Evolutionary conservation across 202 grass and related monocot genomes (phyloP).

Genomic region (Panicum hallii): DNA sequence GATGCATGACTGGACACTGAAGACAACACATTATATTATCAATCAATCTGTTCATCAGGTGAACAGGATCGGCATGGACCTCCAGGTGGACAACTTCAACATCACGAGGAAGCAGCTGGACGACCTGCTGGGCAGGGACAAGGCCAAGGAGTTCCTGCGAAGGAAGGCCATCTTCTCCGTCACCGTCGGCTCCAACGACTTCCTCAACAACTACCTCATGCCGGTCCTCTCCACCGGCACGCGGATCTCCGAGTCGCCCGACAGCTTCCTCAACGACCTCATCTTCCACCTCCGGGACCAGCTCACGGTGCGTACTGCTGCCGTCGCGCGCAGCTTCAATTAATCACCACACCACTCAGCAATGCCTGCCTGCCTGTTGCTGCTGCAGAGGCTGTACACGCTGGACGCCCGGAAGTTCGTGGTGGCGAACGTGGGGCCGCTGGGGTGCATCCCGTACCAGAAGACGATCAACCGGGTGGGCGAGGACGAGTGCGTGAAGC

Average conservation of each 20-base stretch:
- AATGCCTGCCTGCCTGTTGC: not conserved
- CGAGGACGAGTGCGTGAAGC: conserved; percentile 67
- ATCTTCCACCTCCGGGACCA: conserved; percentile 73
- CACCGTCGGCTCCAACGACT: conserved; percentile 89
- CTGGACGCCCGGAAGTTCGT: conserved; percentile 89
- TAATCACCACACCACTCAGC: not conserved
- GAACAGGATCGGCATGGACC: conserved; percentile 88
- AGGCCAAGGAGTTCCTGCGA: conserved; percentile 49
- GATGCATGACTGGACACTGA: too few species aligned
- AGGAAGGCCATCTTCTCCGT: conserved; percentile 83
- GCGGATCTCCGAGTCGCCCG: conserved; percentile 61
- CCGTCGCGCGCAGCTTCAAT: not conserved
- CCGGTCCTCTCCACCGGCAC: conserved; percentile 69
- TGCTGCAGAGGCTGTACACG: conserved; percentile 63
- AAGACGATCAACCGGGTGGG: conserved; percentile 73
- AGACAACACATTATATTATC: too few species aligned
- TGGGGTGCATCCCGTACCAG: conserved; percentile 98
- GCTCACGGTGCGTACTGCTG: conserved; percentile 53
- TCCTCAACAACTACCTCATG: conserved; percentile 97
- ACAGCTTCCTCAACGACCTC: conserved; percentile 68
- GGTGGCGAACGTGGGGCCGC: conserved; percentile 81
- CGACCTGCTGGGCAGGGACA: conserved; percentile 55
- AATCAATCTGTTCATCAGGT: conserved; percentile 36
- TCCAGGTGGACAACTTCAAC: conserved; percentile 98
- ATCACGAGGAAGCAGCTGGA: conserved; percentile 65